Percentiles rank a stretch among this genome's conserved stretches.
phyloP scores from a whole-genome alignment of 225 moss, liverwort and hornwort genomes.

The Thuidium tamariscinum region DNA sequence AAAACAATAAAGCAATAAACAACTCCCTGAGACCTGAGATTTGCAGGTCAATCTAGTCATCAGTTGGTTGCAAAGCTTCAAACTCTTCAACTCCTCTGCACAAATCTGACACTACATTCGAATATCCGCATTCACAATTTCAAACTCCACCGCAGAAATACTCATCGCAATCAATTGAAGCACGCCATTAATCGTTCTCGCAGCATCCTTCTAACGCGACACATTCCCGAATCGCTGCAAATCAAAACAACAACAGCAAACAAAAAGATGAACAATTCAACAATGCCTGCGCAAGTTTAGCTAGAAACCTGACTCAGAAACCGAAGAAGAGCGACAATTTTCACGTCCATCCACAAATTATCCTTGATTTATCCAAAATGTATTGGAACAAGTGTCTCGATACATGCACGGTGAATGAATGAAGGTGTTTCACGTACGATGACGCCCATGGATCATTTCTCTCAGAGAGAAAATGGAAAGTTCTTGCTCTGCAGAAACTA shows the following conservation, averaged over 20 bases:
- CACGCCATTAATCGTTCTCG: background rate
- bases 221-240: background rate
- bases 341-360: constrained; percentile 2
- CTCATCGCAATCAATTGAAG: background rate
- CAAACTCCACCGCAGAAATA: background rate
- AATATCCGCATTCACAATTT: background rate
- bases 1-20: background rate
- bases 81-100: background rate
- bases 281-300: background rate
- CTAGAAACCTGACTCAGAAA: background rate
- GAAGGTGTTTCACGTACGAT: background rate
- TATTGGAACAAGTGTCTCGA: background rate
- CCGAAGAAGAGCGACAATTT: background rate
- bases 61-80: background rate
- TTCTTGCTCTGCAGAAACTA: background rate
- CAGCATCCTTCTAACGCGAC: background rate
- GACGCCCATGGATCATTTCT: background rate
- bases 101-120: background rate
- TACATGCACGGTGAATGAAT: background rate
- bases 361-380: background rate
- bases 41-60: background rate
- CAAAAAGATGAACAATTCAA: background rate
- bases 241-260: background rate
- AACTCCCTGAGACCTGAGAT: background rate
- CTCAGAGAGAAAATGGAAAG: background rate